Base-by-base conservation (phyloP, 2,329 filamentous ascomycete genomes). In the Penicillium verrucosum region DNA sequence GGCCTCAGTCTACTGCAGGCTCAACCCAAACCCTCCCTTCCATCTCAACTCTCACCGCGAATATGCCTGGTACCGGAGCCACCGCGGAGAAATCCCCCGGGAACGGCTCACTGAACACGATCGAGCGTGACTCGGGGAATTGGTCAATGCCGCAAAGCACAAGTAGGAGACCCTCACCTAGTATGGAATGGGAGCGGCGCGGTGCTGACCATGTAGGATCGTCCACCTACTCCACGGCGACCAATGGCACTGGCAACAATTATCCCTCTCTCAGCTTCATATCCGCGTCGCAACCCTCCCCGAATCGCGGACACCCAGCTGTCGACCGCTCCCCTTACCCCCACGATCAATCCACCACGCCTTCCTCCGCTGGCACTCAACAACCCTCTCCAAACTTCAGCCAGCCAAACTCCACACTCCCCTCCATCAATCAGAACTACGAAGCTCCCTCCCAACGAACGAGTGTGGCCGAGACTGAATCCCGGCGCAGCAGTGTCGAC, bases 111-210 rank as follows among this genome's bases (percentile, higher is more conserved):
- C 63, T 78, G 59, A 77, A 75, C 52, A 77, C 76, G 14, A 73
- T 77, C 57, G 78, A 81, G 66, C 80, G 82, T 58, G 82, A 84
- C 68, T 85, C 82, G 23, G 82, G 82, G 58, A 83, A 80, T 68
- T 85, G 82, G 82, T 83, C 82, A 51, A 81, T 83, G 65, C 80
- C 82, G 57, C 82, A 82, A 64, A 83, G 81, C 70, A 81, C 82
- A 67, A 80, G 82, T 83, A 73, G 68, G 77, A 69, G 34, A 55
- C 52, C 68, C 51, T 40, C 50, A 41, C 57, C 42, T 44, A 41
- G 54, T 27, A 57, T 27, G 40, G 54, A 60, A 57, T 58, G 56
- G 46, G 47, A 44, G 51, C 52, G 49, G 51, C 61, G 60, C 32
- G 41, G 56, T 64, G 58, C 66, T 71, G 63, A 71, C 65, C 52